Base-by-base conservation (phyloP, 192 early-diverging fungal genomes). In the Spinellus fusiger region DNA sequence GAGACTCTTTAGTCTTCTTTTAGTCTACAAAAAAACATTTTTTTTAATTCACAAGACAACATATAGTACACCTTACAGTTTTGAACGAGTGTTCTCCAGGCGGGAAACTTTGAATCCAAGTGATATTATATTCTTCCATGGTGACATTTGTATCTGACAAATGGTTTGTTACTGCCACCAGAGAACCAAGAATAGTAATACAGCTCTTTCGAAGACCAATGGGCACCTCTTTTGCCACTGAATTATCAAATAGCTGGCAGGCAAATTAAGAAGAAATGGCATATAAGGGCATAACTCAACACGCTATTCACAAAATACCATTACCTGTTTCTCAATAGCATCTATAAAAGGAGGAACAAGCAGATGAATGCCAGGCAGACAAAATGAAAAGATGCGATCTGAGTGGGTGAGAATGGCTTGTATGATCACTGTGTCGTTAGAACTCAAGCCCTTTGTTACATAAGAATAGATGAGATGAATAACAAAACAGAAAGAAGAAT, bases 381-480 rank as follows among this genome's bases (percentile, higher is more conserved):
- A 69, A 29, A 83, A 60, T 3, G 79, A 70, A 67, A 92, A 94
- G 10, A 94, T 20, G 12, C 77, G 81, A 23, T 77, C 73, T 38
- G 79, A 82, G 74, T 92, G 90, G 9, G 64, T 61, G 4, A 94
- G 49, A 49, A 94, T 89, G 12, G 84, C 82, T 22, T 73, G 79
- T 5, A 82, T 80, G 38, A 89, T 80, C 59, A 68, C 48, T 57
- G 88, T 88, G 25, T 81, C 76, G 8, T 77, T 70, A 25, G 58
- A 61, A 49, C 61, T 28, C 29, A 90, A 62, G 0, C 80, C 89
- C 80, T 88, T 64, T 49, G 23, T 57, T 15, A 25, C 64, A 56
- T 48, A 26, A 15, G 54, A 22, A 62, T 56, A 20, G 22, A 31
- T 10, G 15, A 22, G 13, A 16, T 28, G 10, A 18, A 44, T 33